Evolutionary conservation across 345 rosid species (phyloP), one percentile per base, ranked within the genome.

Genomic region (Lumnitzera racemosa): DNA sequence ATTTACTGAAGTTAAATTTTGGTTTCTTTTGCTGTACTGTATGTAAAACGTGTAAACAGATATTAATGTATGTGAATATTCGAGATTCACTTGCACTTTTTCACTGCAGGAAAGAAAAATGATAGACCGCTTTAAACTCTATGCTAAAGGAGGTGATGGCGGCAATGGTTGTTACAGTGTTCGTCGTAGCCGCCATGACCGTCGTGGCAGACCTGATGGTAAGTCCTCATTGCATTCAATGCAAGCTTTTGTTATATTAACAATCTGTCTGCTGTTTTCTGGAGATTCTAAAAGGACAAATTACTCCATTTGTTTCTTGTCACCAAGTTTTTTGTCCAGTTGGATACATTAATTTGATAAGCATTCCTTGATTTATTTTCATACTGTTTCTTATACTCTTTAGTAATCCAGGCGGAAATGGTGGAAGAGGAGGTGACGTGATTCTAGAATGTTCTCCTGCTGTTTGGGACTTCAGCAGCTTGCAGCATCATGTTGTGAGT

Each of bases 361-460:
- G 48, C 13, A 17, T 51, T 51, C 12, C 47, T 6, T 43, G 27
- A 25, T 7, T 15, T 20, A 31, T 14, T 12, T 36, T 27, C 17
- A 41, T 62, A 25, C 13, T 23, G 27, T 47, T 62, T 20, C 50
- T 43, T n/a, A 5, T 23, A 58, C 61, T 61, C 52, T 63, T 12
- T 15, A 52, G 67, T 50, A 46, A 54, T 79, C 63, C 59, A 92
- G 97, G 96, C 74, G 98, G 97, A 49, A 87, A 86, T 74, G 97
- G 98, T 67, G 98, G 98, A 58, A 84, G 83, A 77, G 98, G 97
- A 53, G 98, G 98, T 47, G 90, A 92, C 77, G 97, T 92, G 78
- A 84, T 89, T 25, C 61, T 92, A 25, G 88, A 92, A 72, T 85
- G 98, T 70, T 83, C 96, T 10, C 80, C 81, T 27, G 61, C 88